Percentiles rank a stretch among this genome's conserved stretches.
phyloP scores from a whole-genome alignment of 2,329 filamentous ascomycete species.

The Didymella exigua region DNA sequence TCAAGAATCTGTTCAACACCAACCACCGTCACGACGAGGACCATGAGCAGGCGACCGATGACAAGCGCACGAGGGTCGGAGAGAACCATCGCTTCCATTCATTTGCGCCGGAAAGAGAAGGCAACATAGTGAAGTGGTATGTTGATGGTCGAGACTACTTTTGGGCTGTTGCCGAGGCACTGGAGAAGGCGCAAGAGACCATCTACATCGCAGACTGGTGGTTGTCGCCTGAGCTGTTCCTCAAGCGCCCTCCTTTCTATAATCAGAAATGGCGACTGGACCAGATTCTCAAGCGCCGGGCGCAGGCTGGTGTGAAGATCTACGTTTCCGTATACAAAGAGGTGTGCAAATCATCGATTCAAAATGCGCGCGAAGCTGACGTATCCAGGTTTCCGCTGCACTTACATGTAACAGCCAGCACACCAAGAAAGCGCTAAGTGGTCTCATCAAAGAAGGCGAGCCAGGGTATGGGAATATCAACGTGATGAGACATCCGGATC shows the following conservation, averaged over 20 bases:
- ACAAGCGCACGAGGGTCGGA: constrained; percentile 73
- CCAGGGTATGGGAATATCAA: constrained; percentile 87
- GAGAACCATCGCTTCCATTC: constrained; percentile 84
- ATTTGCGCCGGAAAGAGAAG: constrained; percentile 84
- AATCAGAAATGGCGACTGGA: constrained; percentile 89
- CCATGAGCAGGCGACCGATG: constrained; percentile 83
- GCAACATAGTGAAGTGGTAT: constrained; percentile 94
- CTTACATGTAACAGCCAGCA: constrained; percentile 91
- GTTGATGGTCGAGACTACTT: constrained; percentile 95
- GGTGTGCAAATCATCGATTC: constrained; percentile 43
- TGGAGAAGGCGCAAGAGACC: constrained; percentile 88
- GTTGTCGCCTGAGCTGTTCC: constrained; percentile 85
- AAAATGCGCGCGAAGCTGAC: constrained; percentile 8
- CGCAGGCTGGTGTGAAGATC: constrained; percentile 92
- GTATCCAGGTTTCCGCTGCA: constrained; percentile 47
- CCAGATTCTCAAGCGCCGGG: constrained; percentile 81
- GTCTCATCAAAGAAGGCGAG: constrained; percentile 78
- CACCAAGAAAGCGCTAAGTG: constrained; percentile 85
- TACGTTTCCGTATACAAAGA: constrained; percentile 94
- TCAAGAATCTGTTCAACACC: constrained; percentile 74
- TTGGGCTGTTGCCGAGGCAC: constrained; percentile 84
- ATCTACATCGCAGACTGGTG: constrained; percentile 99
- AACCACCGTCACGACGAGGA: constrained; percentile 94
- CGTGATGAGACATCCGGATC: constrained; percentile 89
- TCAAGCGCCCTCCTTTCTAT: constrained; percentile 80